Evolutionary conservation across 805 yeast genomes (phyloP).

Genomic region (Lachancea sp.): DNA sequence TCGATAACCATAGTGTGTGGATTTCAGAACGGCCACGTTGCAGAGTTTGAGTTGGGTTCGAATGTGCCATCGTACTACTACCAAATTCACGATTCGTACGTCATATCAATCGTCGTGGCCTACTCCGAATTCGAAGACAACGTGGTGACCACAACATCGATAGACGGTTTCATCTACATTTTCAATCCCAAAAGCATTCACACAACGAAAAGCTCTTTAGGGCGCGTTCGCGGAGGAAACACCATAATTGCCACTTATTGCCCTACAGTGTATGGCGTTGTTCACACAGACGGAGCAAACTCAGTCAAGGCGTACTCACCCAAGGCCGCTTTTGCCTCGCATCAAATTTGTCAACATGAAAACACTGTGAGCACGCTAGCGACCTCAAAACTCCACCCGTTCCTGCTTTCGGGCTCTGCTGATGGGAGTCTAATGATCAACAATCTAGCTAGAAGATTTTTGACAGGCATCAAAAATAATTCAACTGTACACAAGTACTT

Average conservation of each 20-base stretch:
- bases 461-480: slow-evolving; percentile 32
- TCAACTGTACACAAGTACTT: slow-evolving; percentile 27
- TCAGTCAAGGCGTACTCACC: slow-evolving; percentile 34
- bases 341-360: slow-evolving; percentile 35
- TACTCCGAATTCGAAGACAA: slow-evolving; percentile 32
- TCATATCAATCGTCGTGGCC: slow-evolving; percentile 33
- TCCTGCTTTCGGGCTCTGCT: slow-evolving; percentile 41
- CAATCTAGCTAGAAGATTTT: slow-evolving; percentile 35
- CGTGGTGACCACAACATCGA: slow-evolving; percentile 32
- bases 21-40: slow-evolving; percentile 49
- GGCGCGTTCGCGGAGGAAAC: slow-evolving; percentile 31
- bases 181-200: slow-evolving; percentile 33
- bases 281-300: slow-evolving; percentile 38
- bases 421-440: slow-evolving; percentile 43
- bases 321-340: slow-evolving; percentile 32
- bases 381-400: slow-evolving; percentile 41
- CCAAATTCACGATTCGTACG: slow-evolving; percentile 36
- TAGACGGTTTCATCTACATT: slow-evolving; percentile 39
- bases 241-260: slow-evolving; percentile 26
- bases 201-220: slow-evolving; percentile 25
- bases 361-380: slow-evolving; percentile 38
- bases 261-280: slow-evolving; percentile 34
- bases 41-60: slow-evolving; percentile 43
- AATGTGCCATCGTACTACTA: slow-evolving; percentile 34
- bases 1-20: slow-evolving; percentile 48